Evolutionary conservation across 768 basidiomycete species (phyloP), one percentile per base, ranked within the genome.

Genomic region (Imleria badia): DNA sequence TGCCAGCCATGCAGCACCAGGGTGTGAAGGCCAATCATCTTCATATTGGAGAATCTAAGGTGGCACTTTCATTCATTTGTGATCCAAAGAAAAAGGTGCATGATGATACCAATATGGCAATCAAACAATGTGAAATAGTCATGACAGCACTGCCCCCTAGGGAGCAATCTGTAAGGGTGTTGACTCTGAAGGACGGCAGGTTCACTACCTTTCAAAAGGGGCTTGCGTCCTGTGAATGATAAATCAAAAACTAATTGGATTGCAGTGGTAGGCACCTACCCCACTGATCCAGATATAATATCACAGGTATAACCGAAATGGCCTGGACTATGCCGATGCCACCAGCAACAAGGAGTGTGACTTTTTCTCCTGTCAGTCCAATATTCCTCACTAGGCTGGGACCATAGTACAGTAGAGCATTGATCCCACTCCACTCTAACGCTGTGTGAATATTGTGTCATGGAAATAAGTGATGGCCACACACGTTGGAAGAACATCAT

Each of bases 351-450:
- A 90, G 60, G 0, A 92, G 75, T 1, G 83, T 78, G 9, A 81
- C 76, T 0, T 75, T 78, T 54, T 84, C 81, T 17, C 85, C 84
- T 20, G 73, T 72, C 26, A 91, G 56, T 5, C 88, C 89, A 41
- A 92, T 76, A 46, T 75, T 82, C 31, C 68, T 77, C 43, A 91
- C 80, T 3, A 93, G 75, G 0, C 82, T 83, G 1, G 91, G 91
- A 1, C 89, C 90, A 60, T 91, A 93, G 62, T 92, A 93, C 9
- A 92, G 73, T 31, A 93, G 66, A 11, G 91, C 89, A 63, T 92
- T 93, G 58, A 92, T 93, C 2, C 91, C 91, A 54, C 84, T 86
- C 91, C 91, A 92, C 73, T 92, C 89, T 92, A 61, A 14, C 17
- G 23, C 17, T 12, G 2, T 3, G 15, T 55, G 12, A 53, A 31